Base-by-base conservation (phyloP, 768 basidiomycete species). In the Cystofilobasidium capitatum region DNA sequence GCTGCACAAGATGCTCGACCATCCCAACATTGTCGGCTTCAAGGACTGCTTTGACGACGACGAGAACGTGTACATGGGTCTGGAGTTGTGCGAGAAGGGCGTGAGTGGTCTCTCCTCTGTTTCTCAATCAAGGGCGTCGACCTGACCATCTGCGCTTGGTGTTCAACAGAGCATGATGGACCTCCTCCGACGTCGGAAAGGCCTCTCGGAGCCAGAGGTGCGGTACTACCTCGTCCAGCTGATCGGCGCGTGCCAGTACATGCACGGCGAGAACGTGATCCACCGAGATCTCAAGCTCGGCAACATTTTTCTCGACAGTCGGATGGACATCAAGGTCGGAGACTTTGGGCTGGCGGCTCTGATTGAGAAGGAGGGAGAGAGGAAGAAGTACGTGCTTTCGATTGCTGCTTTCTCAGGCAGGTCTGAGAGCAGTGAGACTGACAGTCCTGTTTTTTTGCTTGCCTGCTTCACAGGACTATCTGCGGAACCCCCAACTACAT, bases 401-500 rank as follows among this genome's bases (percentile, higher is more conserved):
- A 7, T 3, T 35, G 13, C n/a, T 59, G 26, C 35, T n/a, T 20
- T 10, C 40, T 10, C 10, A 42, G 10, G 40, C 40, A 10, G 10
- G 40, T 10, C 40, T 42, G 35, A 3, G 35, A 7, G 29, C 24
- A 29, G 24, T 3, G 6, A 35, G 12, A 22, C 14, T 35, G 22
- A n/a, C 12, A 5, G 58, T 59, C 12, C 35, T 39, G 58, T 2
- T 37, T 24, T 8, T 62, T 62, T 16, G 44, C 42, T 9, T 13
- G 29, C n/a, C 29, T 39, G 31, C 40, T 33, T 44, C 0, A 9
- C 66, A 82, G 81, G 72, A 99, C 94, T 0, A 96, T 98, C 57
- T 97, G 96, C 71, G 94, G 94, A 0, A 99, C 94, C 0, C 96
- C 94, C 1, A 98, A 99, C 75, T 98, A 99, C 75, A 97, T 99